Conservation (phyloP, 306 rosid species). For the Ziziphus jujuba region DNA sequence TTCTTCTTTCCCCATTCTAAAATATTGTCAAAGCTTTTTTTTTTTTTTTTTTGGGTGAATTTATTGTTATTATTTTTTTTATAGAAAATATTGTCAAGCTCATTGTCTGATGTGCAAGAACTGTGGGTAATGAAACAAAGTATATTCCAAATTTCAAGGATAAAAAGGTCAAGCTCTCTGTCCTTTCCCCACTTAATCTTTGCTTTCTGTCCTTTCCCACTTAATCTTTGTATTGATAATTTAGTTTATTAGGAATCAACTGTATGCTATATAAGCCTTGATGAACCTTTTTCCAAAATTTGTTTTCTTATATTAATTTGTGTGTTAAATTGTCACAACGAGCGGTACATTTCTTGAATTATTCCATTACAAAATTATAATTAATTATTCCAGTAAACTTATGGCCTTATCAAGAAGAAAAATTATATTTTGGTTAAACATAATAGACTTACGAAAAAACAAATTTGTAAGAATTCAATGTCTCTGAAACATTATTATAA, state of each 20-base stretch:
- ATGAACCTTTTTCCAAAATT: neutral
- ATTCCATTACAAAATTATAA: neutral
- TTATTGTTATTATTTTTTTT: no score
- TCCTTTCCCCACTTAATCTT: no score
- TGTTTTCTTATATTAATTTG: neutral
- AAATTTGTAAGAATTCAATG: neutral
- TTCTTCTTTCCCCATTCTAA: no score
- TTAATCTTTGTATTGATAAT: neutral
- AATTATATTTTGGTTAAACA: neutral
- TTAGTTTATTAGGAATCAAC: neutral
- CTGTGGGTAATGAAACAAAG: no score
- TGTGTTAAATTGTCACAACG: constrained; percentile 2
- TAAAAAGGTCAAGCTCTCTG: neutral
- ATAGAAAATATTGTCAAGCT: no score
- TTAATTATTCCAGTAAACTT: neutral
- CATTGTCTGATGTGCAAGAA: no score
- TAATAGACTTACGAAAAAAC: neutral
- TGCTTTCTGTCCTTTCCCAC: no score
- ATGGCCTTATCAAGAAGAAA: constrained; percentile 3
- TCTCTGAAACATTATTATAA: neutral
- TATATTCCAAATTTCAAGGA: neutral
- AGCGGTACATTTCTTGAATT: neutral
- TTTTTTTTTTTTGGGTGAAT: no score
- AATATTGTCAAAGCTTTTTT: no score
- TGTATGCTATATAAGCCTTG: neutral